Conservation (phyloP, 1,284 basidiomycete species). For the Austroboletus olivaceoglutinosus region DNA sequence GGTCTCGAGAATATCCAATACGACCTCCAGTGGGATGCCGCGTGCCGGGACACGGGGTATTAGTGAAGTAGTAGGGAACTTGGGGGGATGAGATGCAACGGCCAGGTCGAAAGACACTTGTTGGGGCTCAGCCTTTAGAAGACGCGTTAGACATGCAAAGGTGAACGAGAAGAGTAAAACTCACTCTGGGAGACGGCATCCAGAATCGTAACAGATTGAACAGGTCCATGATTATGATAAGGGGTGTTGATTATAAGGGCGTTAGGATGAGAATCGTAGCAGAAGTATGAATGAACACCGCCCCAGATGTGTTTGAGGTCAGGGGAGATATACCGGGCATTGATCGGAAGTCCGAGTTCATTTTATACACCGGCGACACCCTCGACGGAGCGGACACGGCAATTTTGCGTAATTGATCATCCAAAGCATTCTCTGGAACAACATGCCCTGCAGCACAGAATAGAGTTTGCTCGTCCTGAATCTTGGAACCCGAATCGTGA, state of each 20-base stretch:
- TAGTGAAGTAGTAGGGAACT: conserved; percentile 4
- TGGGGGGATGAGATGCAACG: conserved; percentile 12
- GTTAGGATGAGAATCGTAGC: conserved; percentile 6
- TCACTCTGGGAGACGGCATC: conserved; percentile 30
- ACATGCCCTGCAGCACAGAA: conserved; percentile 15
- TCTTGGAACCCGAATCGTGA: conserved; percentile 6
- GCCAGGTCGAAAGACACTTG: conserved; percentile 39
- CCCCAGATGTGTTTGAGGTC: conserved; percentile 22
- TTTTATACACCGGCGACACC: conserved; percentile 29
- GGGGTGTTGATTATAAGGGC: conserved; percentile 25
- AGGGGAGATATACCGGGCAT: conserved; percentile 7
- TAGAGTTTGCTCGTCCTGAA: conserved; percentile 1
- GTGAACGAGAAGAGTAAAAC: conserved; percentile 15
- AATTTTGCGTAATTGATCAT: conserved; percentile 24
- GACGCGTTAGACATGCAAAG: conserved; percentile 12
- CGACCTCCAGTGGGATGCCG: conserved; percentile 58
- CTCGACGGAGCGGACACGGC: conserved; percentile 23
- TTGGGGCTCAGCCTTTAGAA: conserved; percentile 32
- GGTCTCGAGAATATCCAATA: conserved; percentile 58
- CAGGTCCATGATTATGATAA: conserved; percentile 36
- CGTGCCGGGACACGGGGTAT: conserved; percentile 24
- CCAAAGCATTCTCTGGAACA: conserved; percentile 2
- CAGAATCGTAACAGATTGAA: conserved; percentile 38
- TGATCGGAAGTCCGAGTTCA: conserved; percentile 15
- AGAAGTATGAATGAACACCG: conserved; percentile 22